Percentiles rank a stretch among this genome's conserved stretches.
phyloP scores from a whole-genome alignment of 345 rosid species.

The Citrus medica region DNA sequence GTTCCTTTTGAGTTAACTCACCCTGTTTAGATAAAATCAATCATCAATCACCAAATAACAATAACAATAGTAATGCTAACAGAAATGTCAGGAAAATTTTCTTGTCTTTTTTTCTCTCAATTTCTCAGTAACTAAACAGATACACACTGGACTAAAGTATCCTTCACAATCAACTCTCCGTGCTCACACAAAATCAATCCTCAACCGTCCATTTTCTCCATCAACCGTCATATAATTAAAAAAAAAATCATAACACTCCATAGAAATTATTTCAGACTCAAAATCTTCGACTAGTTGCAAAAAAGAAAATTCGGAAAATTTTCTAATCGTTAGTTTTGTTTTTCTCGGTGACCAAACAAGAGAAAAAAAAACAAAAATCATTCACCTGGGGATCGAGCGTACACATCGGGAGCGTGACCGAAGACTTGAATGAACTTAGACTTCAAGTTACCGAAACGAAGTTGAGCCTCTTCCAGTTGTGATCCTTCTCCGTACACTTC shows the following conservation, averaged over 20 bases:
- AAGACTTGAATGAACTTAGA: constrained; percentile 60
- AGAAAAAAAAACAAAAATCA: too few relatives aligned
- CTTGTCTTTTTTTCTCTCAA: too few relatives aligned
- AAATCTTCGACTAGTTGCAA: neutral
- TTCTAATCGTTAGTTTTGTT: neutral
- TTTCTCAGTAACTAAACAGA: neutral
- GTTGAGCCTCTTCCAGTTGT: constrained; percentile 67
- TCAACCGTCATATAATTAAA: neutral
- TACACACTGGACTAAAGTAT: neutral
- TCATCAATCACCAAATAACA: neutral
- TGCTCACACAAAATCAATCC: neutral
- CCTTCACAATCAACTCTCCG: neutral
- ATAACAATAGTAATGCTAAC: too few relatives aligned
- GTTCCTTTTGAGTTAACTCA: neutral
- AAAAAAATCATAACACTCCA: neutral
- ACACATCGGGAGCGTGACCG: constrained; percentile 63
- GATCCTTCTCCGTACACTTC: constrained; percentile 77
- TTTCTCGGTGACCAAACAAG: constrained; percentile 13
- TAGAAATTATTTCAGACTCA: neutral
- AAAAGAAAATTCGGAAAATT: too few relatives aligned
- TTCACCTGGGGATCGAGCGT: constrained; percentile 89
- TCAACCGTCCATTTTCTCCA: neutral
- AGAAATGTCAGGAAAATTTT: too few relatives aligned
- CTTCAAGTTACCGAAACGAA: constrained; percentile 62
- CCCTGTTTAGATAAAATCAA: too few relatives aligned